Base-by-base conservation (phyloP, 805 yeast species). In the Pichia occidentalis region DNA sequence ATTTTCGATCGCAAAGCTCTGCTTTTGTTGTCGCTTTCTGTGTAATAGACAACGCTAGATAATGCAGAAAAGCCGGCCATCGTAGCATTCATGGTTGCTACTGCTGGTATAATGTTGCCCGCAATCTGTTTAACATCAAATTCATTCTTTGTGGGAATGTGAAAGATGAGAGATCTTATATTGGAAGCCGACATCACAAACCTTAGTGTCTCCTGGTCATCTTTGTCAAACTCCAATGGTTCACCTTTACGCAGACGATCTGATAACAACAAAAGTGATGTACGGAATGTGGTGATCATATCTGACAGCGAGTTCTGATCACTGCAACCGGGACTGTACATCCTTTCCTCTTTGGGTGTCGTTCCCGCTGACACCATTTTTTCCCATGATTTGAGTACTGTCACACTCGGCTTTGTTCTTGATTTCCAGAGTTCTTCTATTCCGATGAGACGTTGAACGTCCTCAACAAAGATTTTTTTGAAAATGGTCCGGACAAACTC, bases 21-120 rank as follows among this genome's bases (percentile, higher is more conserved):
- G 21, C 57, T 47, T 2, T 52, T 50, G 23, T 42, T 40, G 9
- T 27, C 19, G 4, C 37, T 36, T 19, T 47, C 34, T 7, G 39
- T 12, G 47, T 63, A 81, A 51, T 37, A 75, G 57, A 56, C 73
- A 32, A 87, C 61, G 0, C 95, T 82, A 26, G 80, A 75, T 27
- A 90, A 56, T 3, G 87, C 79, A 12, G 92, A 81, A 48, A 86
- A 72, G 0, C 98, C 98, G 0, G 96, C 87, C 49, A 92, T 80
- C 11, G 92, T 80, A 1, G 98, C 97, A 58, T 92, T 92, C 4
- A 97, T 90, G 2, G 98, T 92, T 5, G 98, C 97, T 49, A 94
- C 88, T 0, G 98, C 98, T 0, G 99, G 98, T 28, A 92, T 92
- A 51, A 92, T 92, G 59, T 90, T 92, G 5, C 99, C 99, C 0